Base-by-base conservation (phyloP, 805 yeast species). In the Nakazawaea siamensis region DNA sequence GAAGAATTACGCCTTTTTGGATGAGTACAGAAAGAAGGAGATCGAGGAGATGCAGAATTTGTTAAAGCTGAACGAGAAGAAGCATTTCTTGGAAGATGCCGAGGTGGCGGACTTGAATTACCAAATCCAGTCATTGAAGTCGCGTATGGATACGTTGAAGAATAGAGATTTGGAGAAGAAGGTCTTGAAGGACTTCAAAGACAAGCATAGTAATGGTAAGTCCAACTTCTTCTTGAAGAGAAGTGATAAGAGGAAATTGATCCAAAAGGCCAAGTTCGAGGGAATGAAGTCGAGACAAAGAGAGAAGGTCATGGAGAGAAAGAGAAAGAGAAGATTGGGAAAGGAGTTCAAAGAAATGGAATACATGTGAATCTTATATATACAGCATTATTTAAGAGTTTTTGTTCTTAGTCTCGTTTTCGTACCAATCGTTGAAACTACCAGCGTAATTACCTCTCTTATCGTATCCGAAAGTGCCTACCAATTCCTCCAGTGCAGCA, bases 401-500 rank as follows among this genome's bases (percentile, higher is more conserved):
- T n/a, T n/a, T n/a, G 27, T 13, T 27, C 24, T 50, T 47, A 24
- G 63, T 58, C 30, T 68, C 62, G 35, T 70, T 55, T 24, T 51
- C 51, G 18, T 64, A 53, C 97, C 97, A 90, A 55, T 90, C 97
- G 49, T 73, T 78, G 58, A 77, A 82, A 10, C 95, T 82, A 4
- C 97, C 97, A 27, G 69, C 58, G 59, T 90, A 90, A 57, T 87
- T 84, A 38, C 88, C 86, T 45, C 96, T 72, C 47, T 82, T 71
- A 33, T 69, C 61, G 59, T 90, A 90, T 9, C 97, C 97, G 58
- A 80, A 85, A 17, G 95, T 82, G 42, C 76, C 73, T 11, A 97
- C 97, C 51, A 90, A 67, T 52, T 85, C 94, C 54, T 86, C 95
- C 28, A 96, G 88, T 43, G 86, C 85, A 29, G 85, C 70, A 17